phyloP scores from a whole-genome alignment of 179 eudicot genomes.

The Drosera spatulata region DNA sequence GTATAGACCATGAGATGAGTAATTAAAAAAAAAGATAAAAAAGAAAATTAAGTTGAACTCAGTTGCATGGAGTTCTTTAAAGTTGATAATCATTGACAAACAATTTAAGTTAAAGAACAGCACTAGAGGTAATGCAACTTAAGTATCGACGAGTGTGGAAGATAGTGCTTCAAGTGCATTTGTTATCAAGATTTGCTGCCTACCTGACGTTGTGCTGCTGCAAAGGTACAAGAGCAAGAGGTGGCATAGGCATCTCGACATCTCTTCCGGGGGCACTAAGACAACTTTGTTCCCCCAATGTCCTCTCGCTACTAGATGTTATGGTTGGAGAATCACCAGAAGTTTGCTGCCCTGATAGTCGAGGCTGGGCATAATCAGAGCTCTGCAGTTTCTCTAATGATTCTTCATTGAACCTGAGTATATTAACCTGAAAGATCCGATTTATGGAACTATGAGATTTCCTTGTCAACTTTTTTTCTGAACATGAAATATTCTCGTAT shows the following conservation, averaged over 20 bases:
- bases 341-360: constrained; percentile 24
- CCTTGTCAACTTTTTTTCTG: background rate
- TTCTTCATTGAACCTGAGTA: constrained; percentile 73
- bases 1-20: background rate
- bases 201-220: constrained; percentile 54
- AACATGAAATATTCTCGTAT: too few species aligned
- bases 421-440: constrained; percentile 60
- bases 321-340: constrained; percentile 19
- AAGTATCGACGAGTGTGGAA: too few species aligned
- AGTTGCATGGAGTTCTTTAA: too few species aligned
- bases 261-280: constrained; percentile 29
- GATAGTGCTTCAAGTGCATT: background rate
- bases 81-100: too few species aligned
- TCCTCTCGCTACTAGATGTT: constrained; percentile 11
- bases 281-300: constrained; percentile 17
- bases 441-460: background rate
- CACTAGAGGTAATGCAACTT: too few species aligned
- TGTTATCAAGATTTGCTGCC: background rate
- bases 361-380: constrained; percentile 26
- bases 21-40: too few species aligned
- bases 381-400: constrained; percentile 48
- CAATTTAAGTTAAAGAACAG: too few species aligned
- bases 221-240: constrained; percentile 74
- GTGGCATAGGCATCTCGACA: constrained; percentile 92
- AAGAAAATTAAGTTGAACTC: too few species aligned